These are phyloP conservation scores for Lachnellula occidentalis DNA, from an alignment of 2,329 filamentous ascomycete genomes.

Conservation along the genomic window DNA sequence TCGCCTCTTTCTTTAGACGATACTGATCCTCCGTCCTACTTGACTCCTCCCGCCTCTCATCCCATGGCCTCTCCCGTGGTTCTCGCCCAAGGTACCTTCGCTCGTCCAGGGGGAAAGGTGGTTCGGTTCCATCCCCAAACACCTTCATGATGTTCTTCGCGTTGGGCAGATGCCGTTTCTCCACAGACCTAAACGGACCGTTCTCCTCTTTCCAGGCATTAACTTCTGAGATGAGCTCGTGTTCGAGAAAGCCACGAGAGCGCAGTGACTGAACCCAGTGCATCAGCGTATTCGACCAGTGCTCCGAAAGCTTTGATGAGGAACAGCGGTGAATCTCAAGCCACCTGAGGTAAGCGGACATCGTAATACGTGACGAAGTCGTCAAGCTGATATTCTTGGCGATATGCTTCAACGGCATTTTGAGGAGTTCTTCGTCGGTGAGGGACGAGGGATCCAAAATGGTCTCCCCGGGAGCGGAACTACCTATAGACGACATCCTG, in stretches of 20 bases:
- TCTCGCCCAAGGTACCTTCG: neutral
- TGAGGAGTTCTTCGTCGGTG: slow-evolving; percentile 14
- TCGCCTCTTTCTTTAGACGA: neutral
- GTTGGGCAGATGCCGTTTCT: slow-evolving; percentile 2
- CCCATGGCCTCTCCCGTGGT: neutral
- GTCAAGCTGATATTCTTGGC: slow-evolving; percentile 12
- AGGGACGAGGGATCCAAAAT: slow-evolving; percentile 10
- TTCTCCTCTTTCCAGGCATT: slow-evolving; percentile 16
- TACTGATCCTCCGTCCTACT: neutral
- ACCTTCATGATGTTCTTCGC: slow-evolving; percentile 10
- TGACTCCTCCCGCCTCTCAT: neutral
- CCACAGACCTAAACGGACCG: neutral
- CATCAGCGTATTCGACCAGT: slow-evolving; percentile 22
- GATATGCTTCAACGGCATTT: slow-evolving; percentile 16
- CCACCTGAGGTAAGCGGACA: slow-evolving; percentile 24
- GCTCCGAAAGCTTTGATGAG: slow-evolving; percentile 9
- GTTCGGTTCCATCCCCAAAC: slow-evolving; percentile 2
- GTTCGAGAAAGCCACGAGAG: slow-evolving; percentile 11
- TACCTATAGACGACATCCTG: neutral
- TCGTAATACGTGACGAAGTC: slow-evolving; percentile 8
- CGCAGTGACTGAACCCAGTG: slow-evolving; percentile 23
- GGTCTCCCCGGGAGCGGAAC: neutral
- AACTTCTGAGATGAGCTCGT: slow-evolving; percentile 13
- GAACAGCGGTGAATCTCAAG: slow-evolving; percentile 21
- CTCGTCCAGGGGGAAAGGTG: neutral